Evolutionary conservation across 371 early-diverging fungal species (phyloP).

Genomic region (Blyttiomyces sp.): DNA sequence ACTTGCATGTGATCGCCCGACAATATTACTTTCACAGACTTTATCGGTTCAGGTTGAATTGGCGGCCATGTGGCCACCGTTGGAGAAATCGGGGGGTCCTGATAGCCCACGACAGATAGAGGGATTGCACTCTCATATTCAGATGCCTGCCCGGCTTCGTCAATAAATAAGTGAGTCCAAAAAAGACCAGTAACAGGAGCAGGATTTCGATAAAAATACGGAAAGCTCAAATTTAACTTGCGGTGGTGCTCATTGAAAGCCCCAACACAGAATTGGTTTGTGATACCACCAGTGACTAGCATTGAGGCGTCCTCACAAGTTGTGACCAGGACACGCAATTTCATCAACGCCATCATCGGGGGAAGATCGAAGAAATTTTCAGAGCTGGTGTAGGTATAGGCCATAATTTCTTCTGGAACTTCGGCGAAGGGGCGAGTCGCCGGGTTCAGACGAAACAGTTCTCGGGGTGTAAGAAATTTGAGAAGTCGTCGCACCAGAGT

Average conservation of each 20-base stretch:
- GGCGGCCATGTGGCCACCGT: too few species aligned
- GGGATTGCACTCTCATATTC: slow-evolving; percentile 49
- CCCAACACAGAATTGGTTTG: slow-evolving; percentile 7
- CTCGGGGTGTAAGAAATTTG: neutral
- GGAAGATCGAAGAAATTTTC: slow-evolving; percentile 35
- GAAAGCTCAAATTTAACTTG: neutral
- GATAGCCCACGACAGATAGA: slow-evolving; percentile 16
- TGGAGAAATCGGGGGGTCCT: neutral
- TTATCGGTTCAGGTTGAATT: too few species aligned
- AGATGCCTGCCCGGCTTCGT: slow-evolving; percentile 53
- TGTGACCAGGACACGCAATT: slow-evolving; percentile 42
- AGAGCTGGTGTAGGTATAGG: slow-evolving; percentile 7
- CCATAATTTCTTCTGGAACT: slow-evolving; percentile 15
- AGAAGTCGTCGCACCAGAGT: slow-evolving; percentile 22
- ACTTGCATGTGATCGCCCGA: slow-evolving; percentile 44
- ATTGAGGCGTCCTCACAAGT: slow-evolving; percentile 44
- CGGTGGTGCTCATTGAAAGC: slow-evolving; percentile 3
- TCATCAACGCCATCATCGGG: slow-evolving; percentile 26
- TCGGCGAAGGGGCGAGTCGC: slow-evolving; percentile 10
- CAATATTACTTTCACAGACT: slow-evolving; percentile 23
- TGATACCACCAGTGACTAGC: slow-evolving; percentile 36
- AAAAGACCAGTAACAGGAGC: neutral
- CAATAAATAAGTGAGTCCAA: slow-evolving; percentile 47
- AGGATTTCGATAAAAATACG: neutral
- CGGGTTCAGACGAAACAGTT: slow-evolving; percentile 22